Conservation (phyloP, 371 early-diverging fungal species). For the Encephalitozoon hellem region DNA sequence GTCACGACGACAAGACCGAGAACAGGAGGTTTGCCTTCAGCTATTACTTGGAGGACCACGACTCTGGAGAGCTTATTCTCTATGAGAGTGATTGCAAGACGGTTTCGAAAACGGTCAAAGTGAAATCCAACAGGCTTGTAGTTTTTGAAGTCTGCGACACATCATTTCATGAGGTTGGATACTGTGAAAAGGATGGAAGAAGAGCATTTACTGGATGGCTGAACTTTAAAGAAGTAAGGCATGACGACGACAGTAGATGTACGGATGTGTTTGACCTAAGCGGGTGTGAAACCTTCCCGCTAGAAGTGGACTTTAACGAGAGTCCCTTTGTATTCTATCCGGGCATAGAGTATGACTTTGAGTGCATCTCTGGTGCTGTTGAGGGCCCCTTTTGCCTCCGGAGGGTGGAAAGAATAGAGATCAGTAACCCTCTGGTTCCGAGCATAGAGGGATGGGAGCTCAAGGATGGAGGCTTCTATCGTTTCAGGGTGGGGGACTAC, state of each 20-base stretch:
- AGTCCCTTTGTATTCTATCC: neutral
- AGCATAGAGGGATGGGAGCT: constrained; percentile 17
- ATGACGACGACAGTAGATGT: neutral
- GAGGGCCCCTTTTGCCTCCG: constrained; percentile 37
- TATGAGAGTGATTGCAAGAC: constrained; percentile 52
- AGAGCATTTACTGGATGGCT: constrained; percentile 61
- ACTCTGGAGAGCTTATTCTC: constrained; percentile 51
- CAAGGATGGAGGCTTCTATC: neutral
- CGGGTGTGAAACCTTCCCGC: neutral
- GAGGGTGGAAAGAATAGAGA: neutral
- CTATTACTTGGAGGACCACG: constrained; percentile 55
- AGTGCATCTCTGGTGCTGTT: neutral
- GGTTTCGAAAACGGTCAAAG: constrained; percentile 42
- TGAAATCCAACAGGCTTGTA: constrained; percentile 55
- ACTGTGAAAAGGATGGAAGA: constrained; percentile 36
- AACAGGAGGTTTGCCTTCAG: constrained; percentile 58
- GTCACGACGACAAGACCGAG: constrained; percentile 60
- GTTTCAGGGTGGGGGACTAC: constrained; percentile 20
- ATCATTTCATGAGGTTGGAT: constrained; percentile 60
- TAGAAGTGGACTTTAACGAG: constrained; percentile 12
- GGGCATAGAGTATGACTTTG: constrained; percentile 17
- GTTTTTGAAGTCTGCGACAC: constrained; percentile 59
- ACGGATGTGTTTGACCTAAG: neutral
- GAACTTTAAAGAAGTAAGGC: constrained; percentile 1
- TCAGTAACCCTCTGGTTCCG: neutral